Base-by-base conservation (phyloP, 148 eudicot species). In the Camellia sinensis region DNA sequence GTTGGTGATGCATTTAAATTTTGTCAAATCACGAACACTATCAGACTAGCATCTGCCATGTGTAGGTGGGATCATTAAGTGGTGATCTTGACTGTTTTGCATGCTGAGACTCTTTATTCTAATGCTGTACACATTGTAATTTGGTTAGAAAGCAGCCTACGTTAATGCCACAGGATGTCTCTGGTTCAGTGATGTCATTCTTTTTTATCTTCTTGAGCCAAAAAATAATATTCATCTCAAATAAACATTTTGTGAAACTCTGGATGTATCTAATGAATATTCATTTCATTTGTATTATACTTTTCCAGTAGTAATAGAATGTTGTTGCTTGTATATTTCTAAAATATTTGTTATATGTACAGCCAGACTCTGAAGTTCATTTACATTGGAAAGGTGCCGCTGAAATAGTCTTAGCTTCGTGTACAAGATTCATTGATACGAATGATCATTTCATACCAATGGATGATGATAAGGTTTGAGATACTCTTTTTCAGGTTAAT, bases 371-470 rank as follows among this genome's bases (percentile, higher is more conserved):
- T 65, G 87, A 85, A 80, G 85, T 91, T 74, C 99, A 78, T 85
- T 77, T 95, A 79, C 99, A 95, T 74, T 95, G 99, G 99, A 95
- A 95, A 83, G 99, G 99, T 60, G 99, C 99, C 81, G 97, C 99
- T 68, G 99, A 93, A 85, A 89, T 95, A 81, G 95, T 95, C 62
- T 84, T 95, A 71, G 90, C 91, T 41, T 88, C 82, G 14, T 95
- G 99, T 86, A 82, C 88, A 54, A 84, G 84, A 65, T 95, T 84
- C 82, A 70, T 93, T 60, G 97, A 92, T 85, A 86, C 74, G 72
- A 78, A 91, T 84, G 90, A 81, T 75, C 19, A 69, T 18, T 79
- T 88, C 17, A 76, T 84, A n/a, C 81, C 83, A 41, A 80, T 95
- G 87, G 90, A 88, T 71, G 91, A 88, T 74, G 74, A 88, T 59